phyloP scores from a whole-genome alignment of 805 yeast species.

The Brettanomyces anomalus region DNA sequence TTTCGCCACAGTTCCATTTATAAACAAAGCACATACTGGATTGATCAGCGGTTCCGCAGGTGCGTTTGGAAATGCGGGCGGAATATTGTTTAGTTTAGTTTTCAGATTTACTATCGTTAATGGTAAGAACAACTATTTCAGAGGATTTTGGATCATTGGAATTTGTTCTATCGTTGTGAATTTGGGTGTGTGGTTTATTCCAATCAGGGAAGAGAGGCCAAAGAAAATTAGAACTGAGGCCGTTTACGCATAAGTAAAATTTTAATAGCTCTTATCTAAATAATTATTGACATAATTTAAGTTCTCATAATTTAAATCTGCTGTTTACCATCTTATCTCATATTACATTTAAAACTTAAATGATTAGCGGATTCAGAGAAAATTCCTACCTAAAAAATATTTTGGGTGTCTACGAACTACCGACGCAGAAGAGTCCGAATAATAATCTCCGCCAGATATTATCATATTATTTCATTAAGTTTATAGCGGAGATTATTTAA shows the following conservation, averaged over 20 bases:
- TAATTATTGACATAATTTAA: too few relatives aligned
- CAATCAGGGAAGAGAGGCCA: slow-evolving; percentile 20
- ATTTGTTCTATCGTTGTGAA: slow-evolving; percentile 20
- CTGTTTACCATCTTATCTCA: too few relatives aligned
- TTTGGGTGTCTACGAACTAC: too few relatives aligned
- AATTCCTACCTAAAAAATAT: too few relatives aligned
- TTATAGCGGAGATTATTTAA: too few relatives aligned
- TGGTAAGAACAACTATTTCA: slow-evolving; percentile 22
- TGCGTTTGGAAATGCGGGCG: slow-evolving; percentile 29
- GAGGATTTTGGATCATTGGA: slow-evolving; percentile 27
- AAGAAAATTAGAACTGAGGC: slow-evolving; percentile 3
- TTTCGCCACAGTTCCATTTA: slow-evolving; percentile 27
- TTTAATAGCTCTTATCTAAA: too few relatives aligned
- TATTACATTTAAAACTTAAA: too few relatives aligned
- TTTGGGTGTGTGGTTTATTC: slow-evolving; percentile 13
- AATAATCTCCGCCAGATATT: too few relatives aligned
- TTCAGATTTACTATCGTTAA: slow-evolving; percentile 22
- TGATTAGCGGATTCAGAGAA: too few relatives aligned
- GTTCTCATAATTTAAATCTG: too few relatives aligned
- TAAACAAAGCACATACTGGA: slow-evolving; percentile 27
- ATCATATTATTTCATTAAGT: too few relatives aligned
- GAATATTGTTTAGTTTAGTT: slow-evolving; percentile 27
- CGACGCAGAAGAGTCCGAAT: too few relatives aligned
- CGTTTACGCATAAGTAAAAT: neutral
- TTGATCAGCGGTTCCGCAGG: slow-evolving; percentile 30